Evolutionary conservation across 2,329 filamentous ascomycete genomes (phyloP).

Genomic region (Colletotrichum plurivorum): DNA sequence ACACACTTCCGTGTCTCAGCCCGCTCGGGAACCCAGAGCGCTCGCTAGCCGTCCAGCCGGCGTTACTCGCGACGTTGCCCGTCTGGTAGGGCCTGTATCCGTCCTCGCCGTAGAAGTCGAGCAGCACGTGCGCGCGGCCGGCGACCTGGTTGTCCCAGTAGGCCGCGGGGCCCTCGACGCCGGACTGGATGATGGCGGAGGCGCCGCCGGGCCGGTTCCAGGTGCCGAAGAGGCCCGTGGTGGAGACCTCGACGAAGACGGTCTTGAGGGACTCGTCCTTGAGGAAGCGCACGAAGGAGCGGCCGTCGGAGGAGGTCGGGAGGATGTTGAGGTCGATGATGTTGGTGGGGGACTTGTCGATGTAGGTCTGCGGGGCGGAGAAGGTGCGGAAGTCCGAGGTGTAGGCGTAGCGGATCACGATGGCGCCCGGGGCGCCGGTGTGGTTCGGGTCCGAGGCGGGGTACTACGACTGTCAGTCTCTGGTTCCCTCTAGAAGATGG

Average conservation of each 20-base stretch:
- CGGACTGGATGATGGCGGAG: slow-evolving; percentile 56
- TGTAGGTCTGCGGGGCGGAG: slow-evolving; percentile 63
- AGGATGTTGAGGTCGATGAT: slow-evolving; percentile 66
- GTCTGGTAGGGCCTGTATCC: slow-evolving; percentile 67
- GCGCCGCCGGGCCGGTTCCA: slow-evolving; percentile 64
- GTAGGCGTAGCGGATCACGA: slow-evolving; percentile 67
- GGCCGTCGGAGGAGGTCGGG: slow-evolving; percentile 54
- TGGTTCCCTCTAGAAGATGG: not conserved
- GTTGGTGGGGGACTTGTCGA: slow-evolving; percentile 61
- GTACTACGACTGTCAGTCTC: slow-evolving; percentile 53
- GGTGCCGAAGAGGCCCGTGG: slow-evolving; percentile 63
- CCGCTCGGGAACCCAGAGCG: slow-evolving; percentile 59
- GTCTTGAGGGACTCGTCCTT: slow-evolving; percentile 68
- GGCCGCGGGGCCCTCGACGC: slow-evolving; percentile 61
- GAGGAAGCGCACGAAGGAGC: slow-evolving; percentile 66
- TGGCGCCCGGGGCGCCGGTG: slow-evolving; percentile 60
- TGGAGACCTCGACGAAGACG: slow-evolving; percentile 65
- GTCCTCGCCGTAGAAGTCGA: slow-evolving; percentile 64
- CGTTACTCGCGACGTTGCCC: slow-evolving; percentile 57
- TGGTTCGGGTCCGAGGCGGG: slow-evolving; percentile 61
- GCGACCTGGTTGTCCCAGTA: slow-evolving; percentile 58
- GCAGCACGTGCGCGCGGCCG: slow-evolving; percentile 59
- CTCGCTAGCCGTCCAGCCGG: slow-evolving; percentile 60
- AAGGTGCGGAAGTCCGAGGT: slow-evolving; percentile 70
- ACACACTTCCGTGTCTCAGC: slow-evolving; percentile 66